phyloP scores from a whole-genome alignment of 164 flowering plant species.

The Tetracentron sinense region DNA sequence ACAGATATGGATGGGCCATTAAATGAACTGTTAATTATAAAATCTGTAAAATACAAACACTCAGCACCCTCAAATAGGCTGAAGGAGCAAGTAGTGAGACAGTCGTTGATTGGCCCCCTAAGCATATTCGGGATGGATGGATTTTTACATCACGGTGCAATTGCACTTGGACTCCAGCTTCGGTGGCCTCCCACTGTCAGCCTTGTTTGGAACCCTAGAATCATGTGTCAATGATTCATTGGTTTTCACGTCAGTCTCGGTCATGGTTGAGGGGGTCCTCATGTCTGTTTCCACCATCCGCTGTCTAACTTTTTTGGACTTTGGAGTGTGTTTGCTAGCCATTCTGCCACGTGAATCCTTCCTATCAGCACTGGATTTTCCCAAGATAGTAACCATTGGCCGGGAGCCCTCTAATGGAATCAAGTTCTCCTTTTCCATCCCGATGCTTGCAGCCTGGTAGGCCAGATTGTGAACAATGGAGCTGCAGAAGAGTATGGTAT shows the following conservation, averaged over 20 bases:
- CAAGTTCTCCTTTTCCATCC: constrained; percentile 59
- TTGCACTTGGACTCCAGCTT: constrained; percentile 91
- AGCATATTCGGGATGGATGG: neutral
- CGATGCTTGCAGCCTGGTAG: constrained; percentile 72
- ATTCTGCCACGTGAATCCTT: constrained; percentile 37
- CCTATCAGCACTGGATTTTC: constrained; percentile 40
- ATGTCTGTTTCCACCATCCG: constrained; percentile 40
- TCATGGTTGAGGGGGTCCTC: constrained; percentile 22
- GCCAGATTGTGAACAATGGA: constrained; percentile 84
- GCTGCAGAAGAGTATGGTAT: constrained; percentile 85
- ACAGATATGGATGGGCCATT: no score
- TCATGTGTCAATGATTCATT: constrained; percentile 30
- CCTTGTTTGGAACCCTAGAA: constrained; percentile 37
- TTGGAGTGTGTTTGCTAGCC: constrained; percentile 39
- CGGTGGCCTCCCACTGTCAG: constrained; percentile 54
- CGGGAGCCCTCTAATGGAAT: constrained; percentile 41
- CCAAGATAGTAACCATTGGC: constrained; percentile 61
- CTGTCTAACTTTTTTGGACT: constrained; percentile 51
- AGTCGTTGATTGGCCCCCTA: neutral
- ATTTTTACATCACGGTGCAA: constrained; percentile 73
- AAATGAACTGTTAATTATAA: no score
- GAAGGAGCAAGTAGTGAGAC: constrained; percentile 1
- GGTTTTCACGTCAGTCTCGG: constrained; percentile 40
- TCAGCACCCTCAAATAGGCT: neutral
- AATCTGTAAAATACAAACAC: no score